Evolutionary conservation across 345 rosid species (phyloP).

Genomic region (Syzygium grande): DNA sequence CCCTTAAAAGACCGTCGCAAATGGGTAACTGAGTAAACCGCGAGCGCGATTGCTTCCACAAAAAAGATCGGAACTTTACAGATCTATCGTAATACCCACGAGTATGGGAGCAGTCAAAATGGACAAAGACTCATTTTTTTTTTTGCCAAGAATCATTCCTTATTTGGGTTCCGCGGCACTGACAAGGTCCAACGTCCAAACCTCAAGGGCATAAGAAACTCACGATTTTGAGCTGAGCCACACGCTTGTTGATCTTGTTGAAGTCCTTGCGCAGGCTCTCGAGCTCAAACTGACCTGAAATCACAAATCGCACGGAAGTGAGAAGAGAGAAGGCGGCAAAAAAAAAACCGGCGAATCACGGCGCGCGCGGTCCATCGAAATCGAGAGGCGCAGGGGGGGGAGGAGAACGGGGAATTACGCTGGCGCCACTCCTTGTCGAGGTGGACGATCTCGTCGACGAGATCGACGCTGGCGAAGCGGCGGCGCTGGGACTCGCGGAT

Average conservation of each 20-base stretch:
- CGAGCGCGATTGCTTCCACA: background rate
- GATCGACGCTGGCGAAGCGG: conserved; percentile 48
- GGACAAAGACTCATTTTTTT: background rate
- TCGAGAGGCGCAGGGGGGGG: no score
- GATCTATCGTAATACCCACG: background rate
- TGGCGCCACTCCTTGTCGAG: conserved; percentile 82
- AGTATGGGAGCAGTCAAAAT: background rate
- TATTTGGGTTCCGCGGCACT: background rate
- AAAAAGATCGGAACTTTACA: background rate
- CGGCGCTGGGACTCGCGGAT: conserved; percentile 76
- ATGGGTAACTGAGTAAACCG: background rate
- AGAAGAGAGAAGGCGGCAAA: background rate
- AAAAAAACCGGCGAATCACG: background rate
- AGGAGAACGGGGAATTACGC: conserved; percentile 16
- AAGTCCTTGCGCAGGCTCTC: conserved; percentile 59
- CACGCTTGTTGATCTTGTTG: conserved; percentile 58
- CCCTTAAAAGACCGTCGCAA: background rate
- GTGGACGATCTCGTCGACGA: conserved; percentile 63
- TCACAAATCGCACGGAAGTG: background rate
- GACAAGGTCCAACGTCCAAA: background rate
- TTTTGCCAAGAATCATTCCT: background rate
- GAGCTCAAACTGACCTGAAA: conserved; percentile 60
- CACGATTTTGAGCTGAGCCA: conserved; percentile 70
- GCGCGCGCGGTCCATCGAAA: background rate
- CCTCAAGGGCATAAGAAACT: conserved; percentile 2